Conservation (phyloP, 352 stramenopile species). For the Globisporangium carolinianum region DNA sequence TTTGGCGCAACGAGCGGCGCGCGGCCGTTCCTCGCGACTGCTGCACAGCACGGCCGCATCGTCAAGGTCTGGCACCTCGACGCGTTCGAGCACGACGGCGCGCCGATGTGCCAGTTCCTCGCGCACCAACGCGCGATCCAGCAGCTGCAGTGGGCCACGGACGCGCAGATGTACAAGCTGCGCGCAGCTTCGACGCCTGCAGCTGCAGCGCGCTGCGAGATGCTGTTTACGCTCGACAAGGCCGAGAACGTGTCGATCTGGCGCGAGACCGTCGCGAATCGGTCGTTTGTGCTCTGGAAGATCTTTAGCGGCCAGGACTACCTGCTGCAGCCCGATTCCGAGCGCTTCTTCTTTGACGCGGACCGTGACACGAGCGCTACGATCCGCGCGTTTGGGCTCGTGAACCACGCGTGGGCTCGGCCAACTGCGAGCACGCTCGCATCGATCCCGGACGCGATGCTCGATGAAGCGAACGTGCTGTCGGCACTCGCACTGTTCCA, state of each 20-base stretch:
- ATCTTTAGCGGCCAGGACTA: conserved; percentile 34
- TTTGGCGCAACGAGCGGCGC: conserved; percentile 53
- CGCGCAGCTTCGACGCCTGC: conserved; percentile 8
- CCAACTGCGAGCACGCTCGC: conserved; percentile 6
- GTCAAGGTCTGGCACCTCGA: conserved; percentile 64
- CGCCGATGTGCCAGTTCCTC: conserved; percentile 53
- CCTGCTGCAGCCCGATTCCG: conserved; percentile 11
- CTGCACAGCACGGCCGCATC: conserved; percentile 49
- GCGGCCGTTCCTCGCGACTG: conserved; percentile 56
- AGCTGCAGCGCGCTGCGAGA: conserved; percentile 21
- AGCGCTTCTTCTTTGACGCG: conserved; percentile 14
- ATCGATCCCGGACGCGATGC: conserved; percentile 39
- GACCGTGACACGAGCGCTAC: not conserved
- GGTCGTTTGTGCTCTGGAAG: conserved; percentile 72
- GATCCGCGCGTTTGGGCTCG: conserved; percentile 24
- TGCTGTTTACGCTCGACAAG: conserved; percentile 72
- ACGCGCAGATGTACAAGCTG: conserved; percentile 42
- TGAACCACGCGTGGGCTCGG: conserved; percentile 22
- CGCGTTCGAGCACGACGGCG: conserved; percentile 43
- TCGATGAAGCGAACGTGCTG: conserved; percentile 67
- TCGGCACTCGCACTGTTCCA: conserved; percentile 65
- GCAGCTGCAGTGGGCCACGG: conserved; percentile 46
- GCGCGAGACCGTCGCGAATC: conserved; percentile 45
- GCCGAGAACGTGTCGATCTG: conserved; percentile 66
- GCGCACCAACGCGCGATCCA: conserved; percentile 53